phyloP scores from a whole-genome alignment of 495 filamentous ascomycete genomes.

The Daldinia childiae region DNA sequence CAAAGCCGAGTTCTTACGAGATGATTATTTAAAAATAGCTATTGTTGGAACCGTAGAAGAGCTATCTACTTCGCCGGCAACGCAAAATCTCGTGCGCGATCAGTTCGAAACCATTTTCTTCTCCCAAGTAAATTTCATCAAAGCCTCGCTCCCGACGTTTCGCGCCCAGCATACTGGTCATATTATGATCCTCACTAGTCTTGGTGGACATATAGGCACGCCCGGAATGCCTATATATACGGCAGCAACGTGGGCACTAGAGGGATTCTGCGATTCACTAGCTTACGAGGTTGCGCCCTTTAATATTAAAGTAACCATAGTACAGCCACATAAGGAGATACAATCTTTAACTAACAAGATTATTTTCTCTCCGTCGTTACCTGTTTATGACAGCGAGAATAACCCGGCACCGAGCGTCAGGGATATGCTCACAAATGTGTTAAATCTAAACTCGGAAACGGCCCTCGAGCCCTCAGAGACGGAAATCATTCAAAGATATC shows the following conservation, averaged over 20 bases:
- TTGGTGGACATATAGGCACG: constrained; percentile 92
- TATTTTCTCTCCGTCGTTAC: constrained; percentile 77
- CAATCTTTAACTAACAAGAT: constrained; percentile 85
- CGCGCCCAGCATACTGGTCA: constrained; percentile 82
- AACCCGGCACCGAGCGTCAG: constrained; percentile 84
- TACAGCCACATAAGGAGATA: constrained; percentile 88
- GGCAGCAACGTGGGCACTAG: constrained; percentile 92
- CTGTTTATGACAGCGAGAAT: constrained; percentile 74
- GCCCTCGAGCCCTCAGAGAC: constrained; percentile 55
- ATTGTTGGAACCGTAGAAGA: constrained; percentile 94
- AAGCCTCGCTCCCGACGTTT: constrained; percentile 83
- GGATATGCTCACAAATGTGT: constrained; percentile 78
- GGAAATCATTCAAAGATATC: constrained; percentile 75
- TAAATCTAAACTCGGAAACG: constrained; percentile 66
- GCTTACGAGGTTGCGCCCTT: constrained; percentile 98
- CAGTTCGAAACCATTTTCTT: constrained; percentile 97
- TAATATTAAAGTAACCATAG: constrained; percentile 94
- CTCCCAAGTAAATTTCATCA: constrained; percentile 94
- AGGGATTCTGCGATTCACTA: constrained; percentile 97
- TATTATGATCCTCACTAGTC: constrained; percentile 87
- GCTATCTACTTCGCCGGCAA: constrained; percentile 74
- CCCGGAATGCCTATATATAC: constrained; percentile 91
- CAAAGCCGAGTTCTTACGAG: constrained; percentile 28
- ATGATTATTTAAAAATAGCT: constrained; percentile 58
- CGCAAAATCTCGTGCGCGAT: constrained; percentile 80